Base-by-base conservation (phyloP, 805 yeast species). In the Jamesozyma lodderae region DNA sequence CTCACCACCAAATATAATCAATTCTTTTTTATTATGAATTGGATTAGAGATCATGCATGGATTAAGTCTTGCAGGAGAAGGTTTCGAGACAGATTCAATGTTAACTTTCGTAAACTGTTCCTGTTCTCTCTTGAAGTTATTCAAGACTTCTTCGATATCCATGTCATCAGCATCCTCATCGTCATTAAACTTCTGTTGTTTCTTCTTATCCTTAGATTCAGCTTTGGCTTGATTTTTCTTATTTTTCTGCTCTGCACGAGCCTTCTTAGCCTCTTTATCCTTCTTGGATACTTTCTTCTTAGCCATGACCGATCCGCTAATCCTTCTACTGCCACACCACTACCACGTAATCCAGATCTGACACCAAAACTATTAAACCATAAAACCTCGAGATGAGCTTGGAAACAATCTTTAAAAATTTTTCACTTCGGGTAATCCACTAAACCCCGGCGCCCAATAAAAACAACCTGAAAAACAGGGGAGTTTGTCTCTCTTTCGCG, bases 1-100 rank as follows among this genome's bases (percentile, higher is more conserved):
- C 62, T 90, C 98, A 51, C 98, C 98, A 35, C 97, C 98, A 65
- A 88, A 90, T 35, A 90, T 59, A 13, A 87, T 55, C 41, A 90
- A 64, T 61, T 90, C 98, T 16, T 75, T 68, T 47, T 79, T 81
- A 4, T 84, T 84, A 41, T 79, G 84, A 11, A 69, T 61, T 6
- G 95, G 94, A 45, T 75, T 76, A 0, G 92, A 73, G 19, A 82
- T 77, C 69, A 90, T 64, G 0, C 90, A 67, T 0, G 88, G 75
- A 52, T 82, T 86, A 41, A 83, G 68, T 43, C 69, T 76, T 1
- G 11, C 19, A 13, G 38, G 38, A 20, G 76, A 53, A 0, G 96
- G 96, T 39, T 72, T 69, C 1, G 61, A 60, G 18, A 77, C 71
- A 1, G 68, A 59, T 18, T 77, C 79, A 15, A 86, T 65, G 24